phyloP scores from a whole-genome alignment of 768 basidiomycete genomes.

The Tylopilus sp. region DNA sequence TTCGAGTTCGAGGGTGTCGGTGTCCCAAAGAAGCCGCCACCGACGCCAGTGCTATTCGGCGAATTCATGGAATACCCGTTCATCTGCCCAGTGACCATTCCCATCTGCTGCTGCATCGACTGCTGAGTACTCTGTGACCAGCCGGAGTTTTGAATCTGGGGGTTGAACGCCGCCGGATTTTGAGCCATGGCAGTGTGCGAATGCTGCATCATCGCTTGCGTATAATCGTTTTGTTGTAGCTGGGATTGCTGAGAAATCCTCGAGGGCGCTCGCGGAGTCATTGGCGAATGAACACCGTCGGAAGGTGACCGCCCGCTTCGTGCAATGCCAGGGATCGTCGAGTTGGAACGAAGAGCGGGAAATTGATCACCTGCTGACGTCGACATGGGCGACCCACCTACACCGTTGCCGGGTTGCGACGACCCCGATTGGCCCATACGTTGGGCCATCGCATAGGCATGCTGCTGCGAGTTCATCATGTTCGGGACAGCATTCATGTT shows the following conservation, averaged over 20 bases:
- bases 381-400: conserved; percentile 43
- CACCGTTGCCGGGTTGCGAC: conserved; percentile 25
- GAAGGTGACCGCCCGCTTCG: conserved; percentile 75
- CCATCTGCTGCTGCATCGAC: conserved; percentile 40
- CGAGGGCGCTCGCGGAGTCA: conserved; percentile 37
- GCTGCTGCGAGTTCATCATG: conserved; percentile 35
- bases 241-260: conserved; percentile 42
- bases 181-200: conserved; percentile 32
- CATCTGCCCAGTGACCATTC: conserved; percentile 36
- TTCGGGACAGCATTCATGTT: conserved; percentile 23
- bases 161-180: conserved; percentile 22
- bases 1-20: conserved; percentile 24
- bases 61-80: conserved; percentile 34
- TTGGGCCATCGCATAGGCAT: conserved; percentile 40
- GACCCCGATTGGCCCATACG: conserved; percentile 42
- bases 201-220: conserved; percentile 38
- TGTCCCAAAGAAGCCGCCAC: conserved; percentile 24
- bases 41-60: conserved; percentile 33
- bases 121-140: conserved; percentile 57
- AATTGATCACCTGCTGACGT: conserved; percentile 39
- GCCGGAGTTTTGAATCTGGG: conserved; percentile 40
- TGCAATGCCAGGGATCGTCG: conserved; percentile 69
- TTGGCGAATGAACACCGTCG: conserved; percentile 49
- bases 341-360: conserved; percentile 54
- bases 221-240: conserved; percentile 44